These are phyloP conservation scores for Pulveroboletus sp. DNA, from an alignment of 1,284 basidiomycete genomes.

Conservation along the genomic window DNA sequence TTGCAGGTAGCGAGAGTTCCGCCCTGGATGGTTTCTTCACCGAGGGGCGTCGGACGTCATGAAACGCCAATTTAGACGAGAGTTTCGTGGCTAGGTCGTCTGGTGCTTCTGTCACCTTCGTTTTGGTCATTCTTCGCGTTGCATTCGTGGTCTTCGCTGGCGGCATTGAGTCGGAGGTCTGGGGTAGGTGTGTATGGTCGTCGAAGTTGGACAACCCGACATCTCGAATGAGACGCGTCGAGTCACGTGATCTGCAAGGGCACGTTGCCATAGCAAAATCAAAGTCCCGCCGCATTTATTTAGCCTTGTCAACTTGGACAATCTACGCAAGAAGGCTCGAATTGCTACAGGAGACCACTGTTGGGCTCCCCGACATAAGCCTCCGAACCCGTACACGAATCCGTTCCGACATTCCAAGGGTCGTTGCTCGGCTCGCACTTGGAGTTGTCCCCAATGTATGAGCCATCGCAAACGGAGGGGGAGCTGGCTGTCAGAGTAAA, in stretches of 20 bases:
- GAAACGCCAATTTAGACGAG: conserved; percentile 5
- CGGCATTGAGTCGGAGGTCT: conserved; percentile 11
- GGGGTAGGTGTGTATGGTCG: neutral
- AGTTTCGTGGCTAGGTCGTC: conserved; percentile 10
- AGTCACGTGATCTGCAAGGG: conserved; percentile 14
- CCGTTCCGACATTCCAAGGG: conserved; percentile 13
- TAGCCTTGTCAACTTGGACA: too few species aligned
- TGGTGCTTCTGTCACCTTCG: conserved; percentile 7
- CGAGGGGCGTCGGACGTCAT: neutral
- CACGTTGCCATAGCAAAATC: too few species aligned
- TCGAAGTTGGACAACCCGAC: neutral
- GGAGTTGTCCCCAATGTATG: conserved; percentile 15
- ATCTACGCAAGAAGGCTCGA: too few species aligned
- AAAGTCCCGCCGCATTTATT: too few species aligned
- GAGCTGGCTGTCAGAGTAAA: too few species aligned
- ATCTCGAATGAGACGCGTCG: conserved; percentile 6
- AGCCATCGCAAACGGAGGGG: conserved; percentile 13
- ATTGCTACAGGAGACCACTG: conserved; percentile 9
- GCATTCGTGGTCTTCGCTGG: conserved; percentile 9
- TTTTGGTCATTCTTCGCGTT: conserved; percentile 18
- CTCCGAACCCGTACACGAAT: conserved; percentile 17
- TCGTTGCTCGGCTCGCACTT: conserved; percentile 19
- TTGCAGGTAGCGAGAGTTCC: neutral
- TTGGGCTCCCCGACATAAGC: conserved; percentile 24
- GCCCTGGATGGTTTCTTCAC: conserved; percentile 3